Evolutionary conservation across 225 moss, liverwort and hornwort genomes (phyloP).

Genomic region (Physcomitrium patens): DNA sequence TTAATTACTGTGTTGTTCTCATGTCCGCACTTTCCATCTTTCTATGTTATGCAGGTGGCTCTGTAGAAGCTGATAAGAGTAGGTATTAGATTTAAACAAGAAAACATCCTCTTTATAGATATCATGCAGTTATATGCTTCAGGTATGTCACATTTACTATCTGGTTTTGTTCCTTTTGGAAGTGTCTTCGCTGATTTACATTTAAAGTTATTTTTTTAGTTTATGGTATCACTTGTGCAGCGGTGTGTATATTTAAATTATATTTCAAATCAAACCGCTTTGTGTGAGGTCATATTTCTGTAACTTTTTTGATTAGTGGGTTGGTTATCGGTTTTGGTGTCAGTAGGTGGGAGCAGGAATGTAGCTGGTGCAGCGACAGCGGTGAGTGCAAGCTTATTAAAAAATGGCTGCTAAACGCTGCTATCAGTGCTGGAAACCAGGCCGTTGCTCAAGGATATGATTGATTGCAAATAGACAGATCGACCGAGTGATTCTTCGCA

Average conservation of each 20-base stretch:
- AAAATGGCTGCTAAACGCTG: conserved; percentile 52
- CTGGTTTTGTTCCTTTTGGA: neutral
- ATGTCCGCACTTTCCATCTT: conserved; percentile 7
- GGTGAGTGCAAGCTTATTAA: conserved; percentile 30
- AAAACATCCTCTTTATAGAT: conserved; percentile 20
- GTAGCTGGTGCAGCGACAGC: conserved; percentile 42
- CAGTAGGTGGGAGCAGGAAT: conserved; percentile 40
- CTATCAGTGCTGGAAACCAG: conserved; percentile 48
- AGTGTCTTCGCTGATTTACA: neutral
- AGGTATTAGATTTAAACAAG: conserved; percentile 41
- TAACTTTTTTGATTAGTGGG: conserved; percentile 11
- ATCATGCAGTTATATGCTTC: conserved; percentile 41
- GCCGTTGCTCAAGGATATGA: conserved; percentile 49
- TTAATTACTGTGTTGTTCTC: neutral
- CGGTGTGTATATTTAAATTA: neutral
- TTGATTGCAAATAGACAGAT: conserved; percentile 47
- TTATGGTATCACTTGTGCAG: neutral
- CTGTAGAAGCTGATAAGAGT: conserved; percentile 42
- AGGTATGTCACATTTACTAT: conserved; percentile 30
- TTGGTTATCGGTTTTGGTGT: conserved; percentile 3
- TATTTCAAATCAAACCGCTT: neutral
- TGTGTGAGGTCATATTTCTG: neutral
- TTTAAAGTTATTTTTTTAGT: neutral
- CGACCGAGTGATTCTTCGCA: conserved; percentile 37
- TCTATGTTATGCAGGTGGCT: conserved; percentile 43